A percentile compares a stretch with the other conserved stretches of the same genome.
phyloP scores from a whole-genome alignment of 495 filamentous ascomycete species.

The Penicillium cinerascens region DNA sequence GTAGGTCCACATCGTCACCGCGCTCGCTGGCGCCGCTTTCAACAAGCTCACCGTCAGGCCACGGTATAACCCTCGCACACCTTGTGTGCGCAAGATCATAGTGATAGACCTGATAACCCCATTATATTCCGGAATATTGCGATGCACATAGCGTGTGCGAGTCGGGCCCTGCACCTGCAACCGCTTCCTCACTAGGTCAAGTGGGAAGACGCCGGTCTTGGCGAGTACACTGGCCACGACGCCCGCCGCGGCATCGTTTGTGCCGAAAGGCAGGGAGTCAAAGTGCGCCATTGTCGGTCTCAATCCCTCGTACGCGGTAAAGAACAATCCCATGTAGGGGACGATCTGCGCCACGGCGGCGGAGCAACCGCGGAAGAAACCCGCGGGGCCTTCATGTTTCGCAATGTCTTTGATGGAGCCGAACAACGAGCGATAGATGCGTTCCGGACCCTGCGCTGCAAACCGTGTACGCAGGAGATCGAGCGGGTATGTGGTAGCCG shows the following conservation, averaged over 20 bases:
- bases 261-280: constrained; percentile 63
- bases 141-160: constrained; percentile 69
- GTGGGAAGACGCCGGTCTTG: constrained; percentile 86
- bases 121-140: constrained; percentile 80
- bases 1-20: constrained; percentile 98
- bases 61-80: constrained; percentile 77
- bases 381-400: constrained; percentile 66
- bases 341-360: constrained; percentile 83
- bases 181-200: constrained; percentile 91
- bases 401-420: constrained; percentile 68
- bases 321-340: constrained; percentile 96
- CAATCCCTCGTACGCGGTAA: constrained; percentile 77
- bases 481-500: constrained; percentile 82
- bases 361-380: constrained; percentile 82
- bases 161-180: constrained; percentile 95
- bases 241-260: constrained; percentile 77
- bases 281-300: constrained; percentile 49
- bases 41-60: constrained; percentile 84
- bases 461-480: constrained; percentile 93
- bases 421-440: constrained; percentile 67
- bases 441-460: constrained; percentile 86
- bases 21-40: constrained; percentile 93
- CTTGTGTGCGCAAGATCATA: constrained; percentile 68
- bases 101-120: constrained; percentile 62
- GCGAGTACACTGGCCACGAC: constrained; percentile 71